These are phyloP conservation scores for Alternaria gansuensis DNA, from an alignment of 2,329 filamentous ascomycete genomes.

Conservation along the genomic window DNA sequence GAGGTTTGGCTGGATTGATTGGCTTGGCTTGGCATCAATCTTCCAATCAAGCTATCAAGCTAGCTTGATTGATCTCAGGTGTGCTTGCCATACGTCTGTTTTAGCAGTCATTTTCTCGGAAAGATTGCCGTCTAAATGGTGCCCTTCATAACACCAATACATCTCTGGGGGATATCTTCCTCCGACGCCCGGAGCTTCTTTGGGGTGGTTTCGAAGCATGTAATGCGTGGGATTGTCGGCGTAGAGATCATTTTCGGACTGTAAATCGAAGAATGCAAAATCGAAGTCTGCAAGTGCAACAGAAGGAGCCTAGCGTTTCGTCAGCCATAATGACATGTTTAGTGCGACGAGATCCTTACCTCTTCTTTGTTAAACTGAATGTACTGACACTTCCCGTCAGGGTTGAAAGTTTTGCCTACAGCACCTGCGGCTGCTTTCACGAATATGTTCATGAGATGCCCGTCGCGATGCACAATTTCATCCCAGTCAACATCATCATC, in stretches of 20 bases:
- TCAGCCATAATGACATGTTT: not conserved
- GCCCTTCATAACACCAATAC: not conserved
- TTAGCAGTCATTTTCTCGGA: constrained; percentile 2
- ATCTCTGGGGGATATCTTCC: not conserved
- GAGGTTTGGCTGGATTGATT: no score
- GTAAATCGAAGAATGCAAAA: constrained; percentile 14
- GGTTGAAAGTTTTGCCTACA: not conserved
- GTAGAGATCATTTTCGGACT: constrained; percentile 8
- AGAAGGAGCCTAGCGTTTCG: not conserved
- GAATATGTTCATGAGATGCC: constrained; percentile 15
- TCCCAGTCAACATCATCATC: constrained; percentile 9
- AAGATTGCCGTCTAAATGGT: no score
- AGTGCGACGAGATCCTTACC: not conserved
- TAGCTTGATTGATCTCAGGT: no score
- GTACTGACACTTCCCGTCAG: not conserved
- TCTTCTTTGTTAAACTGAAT: not conserved
- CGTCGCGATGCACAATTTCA: constrained; percentile 13
- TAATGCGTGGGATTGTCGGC: constrained; percentile 16
- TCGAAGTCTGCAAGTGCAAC: constrained; percentile 19
- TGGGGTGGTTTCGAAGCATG: not conserved
- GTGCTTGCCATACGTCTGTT: no score
- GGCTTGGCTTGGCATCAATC: no score
- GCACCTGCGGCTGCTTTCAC: not conserved
- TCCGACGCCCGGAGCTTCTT: not conserved
- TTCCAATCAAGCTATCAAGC: no score